phyloP scores from a whole-genome alignment of 2,329 filamentous ascomycete species.

The Orbilia oligospora region DNA sequence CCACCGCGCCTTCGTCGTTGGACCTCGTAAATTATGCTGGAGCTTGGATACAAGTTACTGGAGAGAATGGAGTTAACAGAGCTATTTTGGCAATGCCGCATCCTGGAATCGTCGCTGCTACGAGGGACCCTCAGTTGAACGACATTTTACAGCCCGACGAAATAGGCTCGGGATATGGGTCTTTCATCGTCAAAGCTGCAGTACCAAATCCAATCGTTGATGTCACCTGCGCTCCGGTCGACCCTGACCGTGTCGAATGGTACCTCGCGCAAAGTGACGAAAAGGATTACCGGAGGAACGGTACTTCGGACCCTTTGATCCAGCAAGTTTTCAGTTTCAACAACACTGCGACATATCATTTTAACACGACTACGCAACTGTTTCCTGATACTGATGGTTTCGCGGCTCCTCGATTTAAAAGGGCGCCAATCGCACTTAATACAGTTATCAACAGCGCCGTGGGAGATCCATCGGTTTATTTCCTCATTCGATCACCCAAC shows the following conservation, averaged over 20 bases:
- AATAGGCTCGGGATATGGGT: constrained; percentile 74
- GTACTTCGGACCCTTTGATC: constrained; percentile 13
- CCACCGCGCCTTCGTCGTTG: constrained; percentile 24
- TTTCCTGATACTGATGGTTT: background rate
- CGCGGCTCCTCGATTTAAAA: constrained; percentile 36
- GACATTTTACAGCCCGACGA: constrained; percentile 78
- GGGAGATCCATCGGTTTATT: constrained; percentile 31
- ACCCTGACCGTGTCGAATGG: constrained; percentile 71
- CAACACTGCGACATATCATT: constrained; percentile 68
- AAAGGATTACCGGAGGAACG: constrained; percentile 4
- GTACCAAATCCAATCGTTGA: constrained; percentile 80
- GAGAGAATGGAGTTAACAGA: constrained; percentile 74
- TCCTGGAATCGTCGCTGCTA: constrained; percentile 75
- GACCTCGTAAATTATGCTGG: constrained; percentile 48
- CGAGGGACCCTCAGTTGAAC: constrained; percentile 75
- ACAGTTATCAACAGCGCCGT: background rate
- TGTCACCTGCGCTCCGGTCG: constrained; percentile 79
- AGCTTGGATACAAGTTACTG: constrained; percentile 44
- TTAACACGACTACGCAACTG: background rate
- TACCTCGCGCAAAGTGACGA: constrained; percentile 1
- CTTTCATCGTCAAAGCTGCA: constrained; percentile 78
- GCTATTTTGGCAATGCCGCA: constrained; percentile 84
- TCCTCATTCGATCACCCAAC: constrained; percentile 21
- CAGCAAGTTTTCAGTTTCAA: constrained; percentile 56
- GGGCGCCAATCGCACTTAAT: constrained; percentile 27